Evolutionary conservation across 768 basidiomycete species (phyloP), one percentile per base, ranked within the genome.

Genomic region (Xerocomellus chrysenteron): DNA sequence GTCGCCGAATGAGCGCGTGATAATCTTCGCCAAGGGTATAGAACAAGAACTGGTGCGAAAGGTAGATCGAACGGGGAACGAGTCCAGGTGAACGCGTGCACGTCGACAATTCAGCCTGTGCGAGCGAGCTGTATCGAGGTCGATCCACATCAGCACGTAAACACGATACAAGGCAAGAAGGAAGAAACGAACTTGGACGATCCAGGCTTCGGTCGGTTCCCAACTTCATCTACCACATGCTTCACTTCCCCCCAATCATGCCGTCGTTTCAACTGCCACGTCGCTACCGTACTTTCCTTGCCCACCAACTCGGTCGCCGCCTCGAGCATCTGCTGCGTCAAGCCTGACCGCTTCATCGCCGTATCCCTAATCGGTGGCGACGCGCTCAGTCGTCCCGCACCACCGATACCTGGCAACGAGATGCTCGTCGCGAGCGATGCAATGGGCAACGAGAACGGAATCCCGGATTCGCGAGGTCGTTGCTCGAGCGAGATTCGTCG

Each of bases 31-130:
- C 83, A 1, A 93, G 79, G 2, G 84, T 80, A 62, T 83, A 80
- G 76, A 96, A 96, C 12, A 85, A 78, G 68, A 96, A 92, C 57
- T 95, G 92, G 61, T 92, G 90, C 0, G 86, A 83, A 17, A 92
- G 84, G 70, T 96, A 96, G 32, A 97, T 79, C 1, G 90, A 79
- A 0, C 85, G 80, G 3, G 92, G 89, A 0, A 90, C 78, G 36
- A 91, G 75, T 2, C 71, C 75, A 0, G 79, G 75, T 1, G 85
- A 82, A 5, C 73, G 76, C 1, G 88, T 84, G 66, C 71, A 83
- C 0, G 91, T 92, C 47, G 88, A 88, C 5, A 96, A 80, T 68
- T 97, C 94, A 0, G 91, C 92, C 42, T 87, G 83, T 0, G 92
- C 80, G 5, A 95, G 79, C 73, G 81, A 86, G 59, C 61, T 63